phyloP scores from a whole-genome alignment of 2,329 filamentous ascomycete genomes.

The Aspergillus sp. region DNA sequence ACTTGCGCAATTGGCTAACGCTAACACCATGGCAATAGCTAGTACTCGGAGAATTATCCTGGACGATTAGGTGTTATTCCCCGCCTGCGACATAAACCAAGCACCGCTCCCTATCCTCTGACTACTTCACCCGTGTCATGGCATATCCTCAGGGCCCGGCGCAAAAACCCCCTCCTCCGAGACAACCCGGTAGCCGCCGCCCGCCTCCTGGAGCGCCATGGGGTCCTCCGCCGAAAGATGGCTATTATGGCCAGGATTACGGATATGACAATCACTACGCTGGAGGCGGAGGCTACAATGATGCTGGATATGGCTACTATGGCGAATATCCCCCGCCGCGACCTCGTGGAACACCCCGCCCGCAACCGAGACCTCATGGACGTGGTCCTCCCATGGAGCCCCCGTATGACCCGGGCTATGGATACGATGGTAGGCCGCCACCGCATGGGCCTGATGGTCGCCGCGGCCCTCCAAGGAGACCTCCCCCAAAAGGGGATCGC shows the following conservation, averaged over 20 bases:
- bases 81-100: too few species aligned
- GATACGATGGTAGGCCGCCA: constrained; percentile 18
- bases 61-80: too few species aligned
- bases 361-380: constrained; percentile 23
- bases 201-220: constrained; percentile 12
- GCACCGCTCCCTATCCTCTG: too few species aligned
- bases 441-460: constrained; percentile 16
- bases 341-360: constrained; percentile 17
- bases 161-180: constrained; percentile 25
- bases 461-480: constrained; percentile 18
- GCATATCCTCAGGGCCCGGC: constrained; percentile 27
- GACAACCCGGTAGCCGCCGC: constrained; percentile 19
- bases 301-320: constrained; percentile 18
- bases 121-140: too few species aligned
- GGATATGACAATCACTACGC: constrained; percentile 18
- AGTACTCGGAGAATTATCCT: too few species aligned
- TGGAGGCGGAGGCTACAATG: constrained; percentile 16
- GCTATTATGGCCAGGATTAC: constrained; percentile 18
- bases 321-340: constrained; percentile 16
- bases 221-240: constrained; percentile 16
- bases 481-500: constrained; percentile 22
- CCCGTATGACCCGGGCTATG: constrained; percentile 12
- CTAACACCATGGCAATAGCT: too few species aligned
- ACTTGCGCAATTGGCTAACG: too few species aligned
- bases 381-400: constrained; percentile 15